Evolutionary conservation across 805 yeast species (phyloP), one percentile per base, ranked within the genome.

Genomic region (Wickerhamomyces kurtzmanii): DNA sequence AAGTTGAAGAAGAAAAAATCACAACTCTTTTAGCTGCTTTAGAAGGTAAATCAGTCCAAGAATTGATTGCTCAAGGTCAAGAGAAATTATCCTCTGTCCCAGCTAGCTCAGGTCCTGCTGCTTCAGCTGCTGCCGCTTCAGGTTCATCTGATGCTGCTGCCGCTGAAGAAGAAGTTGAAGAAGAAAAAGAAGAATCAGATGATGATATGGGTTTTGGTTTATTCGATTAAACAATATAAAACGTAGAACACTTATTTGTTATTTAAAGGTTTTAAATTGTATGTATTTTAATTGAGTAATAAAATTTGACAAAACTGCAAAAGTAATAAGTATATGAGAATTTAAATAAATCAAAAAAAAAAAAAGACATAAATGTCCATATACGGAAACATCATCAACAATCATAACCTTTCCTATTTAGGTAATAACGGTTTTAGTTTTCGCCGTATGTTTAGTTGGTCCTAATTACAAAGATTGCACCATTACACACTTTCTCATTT

Each of bases 81-180:
- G 68, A 80, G 69, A 91, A 91, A 75, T 83, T 91, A 61, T 93
- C 97, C 50, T 77, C 97, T 48, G 93, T 89, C 47, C 96, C 97
- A 66, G 53, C 96, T 55, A 96, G 94, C 69, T 91, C 96, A 62
- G 94, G 91, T 63, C 74, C 85, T 55, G 66, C 91, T 48, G 63
- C 80, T 50, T 68, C 74, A 55, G 72, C 69, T 55, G 73, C 71
- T 55, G 77, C 81, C 47, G 73, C 79, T 51, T 77, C 78, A 51
- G 78, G 71, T 53, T 82, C 64, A 59, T 76, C 62, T 42, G 77
- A 72, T 43, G 81, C 70, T 45, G 85, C 67, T 42, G 91, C 64
- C 34, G 94, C 62, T 36, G 85, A 69, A 52, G 87, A 65, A 49
- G 77, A 55, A 45, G 78, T 55, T 46, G 71, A 59, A 43, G 69